Evolutionary conservation across 352 stramenopile species (phyloP), one percentile per base, ranked within the genome.

Genomic region (Poterioochromonas sp.): DNA sequence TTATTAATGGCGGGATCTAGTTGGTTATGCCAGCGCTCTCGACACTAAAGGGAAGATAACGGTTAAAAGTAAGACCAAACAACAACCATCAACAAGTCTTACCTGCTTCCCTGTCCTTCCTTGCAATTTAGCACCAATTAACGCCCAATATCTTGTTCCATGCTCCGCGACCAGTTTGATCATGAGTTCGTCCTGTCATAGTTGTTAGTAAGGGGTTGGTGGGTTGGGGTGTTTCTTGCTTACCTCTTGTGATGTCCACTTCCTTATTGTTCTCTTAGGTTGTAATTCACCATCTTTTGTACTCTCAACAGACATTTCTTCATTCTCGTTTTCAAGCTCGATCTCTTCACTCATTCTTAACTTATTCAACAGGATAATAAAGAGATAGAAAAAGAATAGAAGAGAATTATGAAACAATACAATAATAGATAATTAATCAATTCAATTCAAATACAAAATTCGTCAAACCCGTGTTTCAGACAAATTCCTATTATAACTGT

Each of bases 1-100:
- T 98, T 98, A 84, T 95, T 95, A 76, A 98, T 94, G 74, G 90
- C 87, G 0, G 90, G 90, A 80, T 95, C 91, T 29, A 97, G 83
- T 82, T 96, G 92, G 84, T 97, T 97, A 81, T 91, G 94, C 90
- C 90, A 97, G 26, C 92, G 87, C 83, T 97, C 92, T n/a, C 92
- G 88, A 80, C 91, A 96, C 81, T 97, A 29, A 65, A 71, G 29
- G 15, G 26, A 62, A 22, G 5, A 32, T 62, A 44, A 47, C 12
- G 34, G 2, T 8, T 44, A 71, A 43, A 71, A 71, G 41, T 71
- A 47, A 29, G 15, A 58, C 26, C 47, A 58, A 26, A 58, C 47
- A 26, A 71, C 41, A 47, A 47, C 1, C 3, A 47, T n/a, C 39
- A 29, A 71, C 41, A 29, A 40, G 41, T 15, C 11, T 32, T 41